Conservation (phyloP, 2,329 filamentous ascomycete genomes). For the Akanthomyces dipterigenus region DNA sequence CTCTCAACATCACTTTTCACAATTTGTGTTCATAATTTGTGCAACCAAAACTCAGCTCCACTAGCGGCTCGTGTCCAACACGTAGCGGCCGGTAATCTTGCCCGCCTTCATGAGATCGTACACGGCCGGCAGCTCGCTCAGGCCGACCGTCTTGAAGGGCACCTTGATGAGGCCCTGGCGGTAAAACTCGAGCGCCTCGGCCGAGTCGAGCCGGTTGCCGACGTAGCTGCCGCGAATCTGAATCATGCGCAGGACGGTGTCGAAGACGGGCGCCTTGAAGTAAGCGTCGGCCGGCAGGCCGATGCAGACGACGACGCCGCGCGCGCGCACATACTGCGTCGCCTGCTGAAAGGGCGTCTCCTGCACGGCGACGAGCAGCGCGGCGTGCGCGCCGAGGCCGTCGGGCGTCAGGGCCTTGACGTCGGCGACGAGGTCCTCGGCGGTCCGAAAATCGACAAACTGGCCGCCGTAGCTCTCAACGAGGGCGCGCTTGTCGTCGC, state of each 20-base stretch:
- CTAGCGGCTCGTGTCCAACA: slow-evolving; percentile 59
- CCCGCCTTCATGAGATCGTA: slow-evolving; percentile 67
- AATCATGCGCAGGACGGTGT: slow-evolving; percentile 84
- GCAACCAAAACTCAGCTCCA: too few species aligned
- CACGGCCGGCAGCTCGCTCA: slow-evolving; percentile 74
- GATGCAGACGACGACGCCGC: slow-evolving; percentile 80
- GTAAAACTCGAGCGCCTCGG: slow-evolving; percentile 89
- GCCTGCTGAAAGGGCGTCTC: slow-evolving; percentile 97
- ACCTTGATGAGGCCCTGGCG: slow-evolving; percentile 74
- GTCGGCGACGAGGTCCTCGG: slow-evolving; percentile 72
- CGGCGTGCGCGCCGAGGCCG: slow-evolving; percentile 75
- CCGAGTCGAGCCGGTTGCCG: slow-evolving; percentile 80
- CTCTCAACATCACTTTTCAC: neutral
- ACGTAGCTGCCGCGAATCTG: slow-evolving; percentile 90
- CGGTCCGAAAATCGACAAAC: slow-evolving; percentile 75
- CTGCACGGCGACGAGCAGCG: slow-evolving; percentile 75
- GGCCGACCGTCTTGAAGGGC: slow-evolving; percentile 77
- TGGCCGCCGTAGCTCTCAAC: slow-evolving; percentile 63
- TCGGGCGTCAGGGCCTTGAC: slow-evolving; percentile 76
- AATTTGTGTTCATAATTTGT: too few species aligned
- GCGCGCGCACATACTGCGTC: slow-evolving; percentile 75
- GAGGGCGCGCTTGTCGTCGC: slow-evolving; percentile 71
- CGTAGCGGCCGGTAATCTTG: slow-evolving; percentile 71
- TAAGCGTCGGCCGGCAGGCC: slow-evolving; percentile 76
- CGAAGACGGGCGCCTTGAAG: slow-evolving; percentile 79